Conservation (phyloP, 169 alveolate species). For the Cryptosporidium sp. region DNA sequence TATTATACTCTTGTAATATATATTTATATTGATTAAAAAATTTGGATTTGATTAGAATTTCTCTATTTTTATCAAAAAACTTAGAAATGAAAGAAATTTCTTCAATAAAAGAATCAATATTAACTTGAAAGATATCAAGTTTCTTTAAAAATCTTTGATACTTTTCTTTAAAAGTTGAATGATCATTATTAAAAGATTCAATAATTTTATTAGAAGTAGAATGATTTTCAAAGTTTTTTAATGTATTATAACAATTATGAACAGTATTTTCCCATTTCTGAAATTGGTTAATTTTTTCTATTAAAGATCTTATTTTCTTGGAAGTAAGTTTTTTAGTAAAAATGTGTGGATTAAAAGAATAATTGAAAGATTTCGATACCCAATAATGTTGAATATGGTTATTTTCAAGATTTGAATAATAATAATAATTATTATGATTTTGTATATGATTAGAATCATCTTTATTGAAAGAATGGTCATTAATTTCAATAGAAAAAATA, state of each 20-base stretch:
- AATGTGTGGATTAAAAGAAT: background rate
- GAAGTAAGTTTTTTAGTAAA: background rate
- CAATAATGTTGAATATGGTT: no score
- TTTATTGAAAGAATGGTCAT: background rate
- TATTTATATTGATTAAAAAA: background rate
- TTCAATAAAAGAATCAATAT: background rate
- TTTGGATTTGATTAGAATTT: background rate
- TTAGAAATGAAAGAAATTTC: background rate
- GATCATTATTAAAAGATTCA: no score
- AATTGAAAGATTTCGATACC: no score
- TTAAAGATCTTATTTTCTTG: background rate
- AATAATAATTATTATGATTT: no score
- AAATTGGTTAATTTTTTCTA: background rate
- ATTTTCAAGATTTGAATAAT: no score
- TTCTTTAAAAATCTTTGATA: background rate
- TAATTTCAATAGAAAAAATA: background rate
- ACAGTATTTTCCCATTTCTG: constrained; percentile 4
- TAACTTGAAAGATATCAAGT: background rate
- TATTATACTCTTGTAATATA: background rate
- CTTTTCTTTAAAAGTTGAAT: background rate
- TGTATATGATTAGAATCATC: no score
- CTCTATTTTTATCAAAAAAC: background rate
- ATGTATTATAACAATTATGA: background rate
- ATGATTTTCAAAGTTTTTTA: background rate
- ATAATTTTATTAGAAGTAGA: background rate